Base-by-base conservation (phyloP, 257 asterid species). In the Knoxia roxburghii region DNA sequence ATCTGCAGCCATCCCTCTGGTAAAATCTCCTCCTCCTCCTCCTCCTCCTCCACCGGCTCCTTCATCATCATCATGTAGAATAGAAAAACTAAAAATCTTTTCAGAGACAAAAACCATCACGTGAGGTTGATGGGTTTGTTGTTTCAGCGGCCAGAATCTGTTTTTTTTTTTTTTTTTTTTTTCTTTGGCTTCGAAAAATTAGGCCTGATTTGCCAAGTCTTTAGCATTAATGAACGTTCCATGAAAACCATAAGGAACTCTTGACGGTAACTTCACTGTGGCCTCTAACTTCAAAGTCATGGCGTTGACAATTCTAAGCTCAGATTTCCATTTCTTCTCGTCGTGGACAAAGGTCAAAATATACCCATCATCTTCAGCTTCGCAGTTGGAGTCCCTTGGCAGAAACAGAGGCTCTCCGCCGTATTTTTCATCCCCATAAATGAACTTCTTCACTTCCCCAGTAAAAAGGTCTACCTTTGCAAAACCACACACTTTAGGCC, bases 401-500 rank as follows among this genome's bases (percentile, higher is more conserved):
- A 87, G 77, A 70, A 90, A 94, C 70, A 90, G 82, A 9, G 99
- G 99, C 81, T 94, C 99, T 0, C 99, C 99, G 10, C 99, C 97
- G 46, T 73, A 94, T 35, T 90, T 94, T 3, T 83, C 86, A 0
- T 90, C 84, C 0, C 99, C 99, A 14, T 94, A 94, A 30, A 83
- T 75, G 76, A 77, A 82, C 72, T 94, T 94, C 1, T 74, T 63
- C 4, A 90, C 96, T 59, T 82, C 86, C 0, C 99, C 97, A 0
- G 81, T 90, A 23, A 70, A 84, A 14, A 94, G 82, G 74, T 94
- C 95, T 6, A 94, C 99, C 43, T 94, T 94, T 0, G 99, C 99
- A 17, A 88, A 88, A 1, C 99, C 99, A 6, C 97, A 94, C 0
- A 94, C 99, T 70, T 88, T 94, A 12, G 99, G 99, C 99, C 99